Conservation (phyloP, 768 basidiomycete genomes). For the Suillus discolor region DNA sequence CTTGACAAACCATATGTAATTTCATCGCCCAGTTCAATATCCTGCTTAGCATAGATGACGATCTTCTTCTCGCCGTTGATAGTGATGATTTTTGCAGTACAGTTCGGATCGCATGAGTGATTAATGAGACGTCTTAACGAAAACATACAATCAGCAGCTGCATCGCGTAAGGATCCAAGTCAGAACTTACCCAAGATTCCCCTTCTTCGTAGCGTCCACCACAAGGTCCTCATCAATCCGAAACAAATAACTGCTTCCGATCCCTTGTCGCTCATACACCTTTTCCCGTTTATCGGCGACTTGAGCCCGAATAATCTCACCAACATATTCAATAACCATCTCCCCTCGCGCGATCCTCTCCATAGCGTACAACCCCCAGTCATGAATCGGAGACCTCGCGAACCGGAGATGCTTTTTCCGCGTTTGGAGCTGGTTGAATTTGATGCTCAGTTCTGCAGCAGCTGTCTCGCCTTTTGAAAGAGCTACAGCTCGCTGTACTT, state of each 20-base stretch:
- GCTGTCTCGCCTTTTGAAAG: conserved; percentile 75
- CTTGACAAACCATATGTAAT: conserved; percentile 87
- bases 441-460: conserved; percentile 76
- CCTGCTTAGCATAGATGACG: conserved; percentile 97
- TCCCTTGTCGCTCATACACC: conserved; percentile 94
- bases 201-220: conserved; percentile 99
- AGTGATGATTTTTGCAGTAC: conserved; percentile 88
- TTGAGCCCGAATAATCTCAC: conserved; percentile 92
- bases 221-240: conserved; percentile 97
- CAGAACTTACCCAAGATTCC: conserved; percentile 87
- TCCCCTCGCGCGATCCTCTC: conserved; percentile 92
- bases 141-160: conserved; percentile 16
- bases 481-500: conserved; percentile 80
- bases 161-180: not conserved
- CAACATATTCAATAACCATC: conserved; percentile 99
- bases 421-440: conserved; percentile 98
- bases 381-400: conserved; percentile 93
- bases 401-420: conserved; percentile 98
- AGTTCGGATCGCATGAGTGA: conserved; percentile 96
- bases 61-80: conserved; percentile 96
- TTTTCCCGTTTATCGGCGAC: conserved; percentile 98
- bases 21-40: conserved; percentile 95
- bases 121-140: conserved; percentile 87
- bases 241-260: conserved; percentile 97
- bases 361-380: conserved; percentile 98